Evolutionary conservation across 257 asterid genomes (phyloP).

Genomic region (Solanum rostratum): DNA sequence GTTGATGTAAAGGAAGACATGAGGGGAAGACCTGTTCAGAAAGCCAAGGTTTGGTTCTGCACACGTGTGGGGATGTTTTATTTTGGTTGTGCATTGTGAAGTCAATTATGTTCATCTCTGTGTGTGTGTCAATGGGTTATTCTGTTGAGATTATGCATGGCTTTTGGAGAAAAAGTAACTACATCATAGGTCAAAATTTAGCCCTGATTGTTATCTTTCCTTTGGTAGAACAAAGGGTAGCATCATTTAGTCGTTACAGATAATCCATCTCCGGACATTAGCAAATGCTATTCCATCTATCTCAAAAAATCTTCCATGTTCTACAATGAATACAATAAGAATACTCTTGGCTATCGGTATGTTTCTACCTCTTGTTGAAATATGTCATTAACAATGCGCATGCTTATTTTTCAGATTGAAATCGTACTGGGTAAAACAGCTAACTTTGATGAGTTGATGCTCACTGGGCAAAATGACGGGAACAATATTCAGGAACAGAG

Average conservation of each 20-base stretch:
- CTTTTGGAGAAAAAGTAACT: background rate
- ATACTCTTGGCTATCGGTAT: background rate
- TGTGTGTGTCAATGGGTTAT: background rate
- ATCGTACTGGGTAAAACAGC: constrained; percentile 57
- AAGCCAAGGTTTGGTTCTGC: constrained; percentile 50
- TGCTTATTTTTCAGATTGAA: constrained; percentile 41
- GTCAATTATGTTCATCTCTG: background rate
- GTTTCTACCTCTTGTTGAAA: background rate
- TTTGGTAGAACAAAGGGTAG: background rate
- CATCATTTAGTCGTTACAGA: too few species aligned
- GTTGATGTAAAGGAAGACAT: constrained; percentile 80
- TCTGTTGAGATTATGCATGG: background rate
- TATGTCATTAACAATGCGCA: background rate
- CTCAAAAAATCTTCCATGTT: background rate
- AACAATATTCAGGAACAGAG: constrained; percentile 33
- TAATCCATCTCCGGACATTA: background rate
- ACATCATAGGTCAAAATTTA: background rate
- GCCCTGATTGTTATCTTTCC: background rate
- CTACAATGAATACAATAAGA: background rate
- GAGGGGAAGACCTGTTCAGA: constrained; percentile 66
- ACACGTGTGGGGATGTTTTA: background rate
- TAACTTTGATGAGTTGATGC: constrained; percentile 64
- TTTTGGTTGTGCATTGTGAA: background rate
- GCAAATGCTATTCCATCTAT: background rate
- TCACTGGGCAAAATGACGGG: constrained; percentile 34